These are phyloP conservation scores for Hemerocallis citrina DNA, from an alignment of 106 monocot species.

Conservation along the genomic window DNA sequence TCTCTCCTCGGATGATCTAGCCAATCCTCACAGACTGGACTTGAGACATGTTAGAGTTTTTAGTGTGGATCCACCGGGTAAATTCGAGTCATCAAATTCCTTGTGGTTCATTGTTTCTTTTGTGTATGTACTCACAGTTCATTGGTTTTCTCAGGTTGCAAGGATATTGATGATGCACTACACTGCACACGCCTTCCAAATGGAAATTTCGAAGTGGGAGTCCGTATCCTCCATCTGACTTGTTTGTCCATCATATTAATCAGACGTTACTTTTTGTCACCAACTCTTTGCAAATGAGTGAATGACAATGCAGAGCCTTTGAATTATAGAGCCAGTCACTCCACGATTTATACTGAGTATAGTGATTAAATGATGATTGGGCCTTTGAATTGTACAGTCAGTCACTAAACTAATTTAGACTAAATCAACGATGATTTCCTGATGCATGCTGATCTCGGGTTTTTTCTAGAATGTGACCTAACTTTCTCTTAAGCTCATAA, in stretches of 20 bases:
- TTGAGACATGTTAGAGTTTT: conserved; percentile 83
- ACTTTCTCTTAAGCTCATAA: too few species aligned
- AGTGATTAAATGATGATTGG: too few species aligned
- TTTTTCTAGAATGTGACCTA: too few species aligned
- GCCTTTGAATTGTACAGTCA: too few species aligned
- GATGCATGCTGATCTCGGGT: too few species aligned
- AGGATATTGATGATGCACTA: conserved; percentile 98
- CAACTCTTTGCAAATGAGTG: too few species aligned
- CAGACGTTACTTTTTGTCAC: neutral
- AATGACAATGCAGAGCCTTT: too few species aligned
- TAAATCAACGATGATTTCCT: too few species aligned
- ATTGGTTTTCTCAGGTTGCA: conserved; percentile 63
- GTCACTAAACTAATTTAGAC: too few species aligned
- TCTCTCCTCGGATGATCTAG: conserved; percentile 67
- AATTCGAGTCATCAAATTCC: conserved; percentile 2
- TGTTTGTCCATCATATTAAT: neutral
- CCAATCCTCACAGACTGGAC: conserved; percentile 75
- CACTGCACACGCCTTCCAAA: conserved; percentile 79
- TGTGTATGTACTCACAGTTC: conserved; percentile 1
- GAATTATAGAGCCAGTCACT: too few species aligned
- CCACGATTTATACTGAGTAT: too few species aligned
- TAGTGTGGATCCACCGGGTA: conserved; percentile 99
- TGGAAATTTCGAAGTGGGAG: conserved; percentile 99
- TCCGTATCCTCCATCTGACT: conserved; percentile 74
- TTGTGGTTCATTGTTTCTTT: neutral